Base-by-base conservation (phyloP, 148 eudicot genomes). In the Euryodendron excelsum region DNA sequence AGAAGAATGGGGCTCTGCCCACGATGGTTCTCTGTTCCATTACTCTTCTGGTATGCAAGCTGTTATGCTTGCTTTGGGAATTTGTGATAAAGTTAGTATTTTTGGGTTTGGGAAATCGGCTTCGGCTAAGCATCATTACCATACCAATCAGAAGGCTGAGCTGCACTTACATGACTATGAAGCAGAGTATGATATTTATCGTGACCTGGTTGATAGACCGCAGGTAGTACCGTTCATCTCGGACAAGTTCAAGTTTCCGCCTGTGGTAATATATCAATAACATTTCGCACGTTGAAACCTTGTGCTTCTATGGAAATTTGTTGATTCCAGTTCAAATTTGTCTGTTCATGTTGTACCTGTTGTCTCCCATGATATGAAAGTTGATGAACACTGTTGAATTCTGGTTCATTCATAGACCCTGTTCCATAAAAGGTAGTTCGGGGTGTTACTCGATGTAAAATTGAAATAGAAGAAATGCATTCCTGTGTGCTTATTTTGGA, bases 11-110 rank as follows among this genome's bases (percentile, higher is more conserved):
- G 83, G 69, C 23, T n/a, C 83, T 9, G 83, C 92, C 34, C 93
- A 92, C 58, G 98, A 85, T 9, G 92, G 92, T 2, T 27, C 79
- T 6, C 45, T 84, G 66, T 94, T 94, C 78, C 98, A 94, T 81
- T 92, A 94, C 84, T 94, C 98, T 39, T 94, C 98, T 0, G 98
- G 97, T 45, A 88, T 92, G 94, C 98, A 94, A 73, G 98, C 98
- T 6, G 91, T 94, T 58, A 82, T 87, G 90, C 75, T 94, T 41
- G 93, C 98, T 25, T 41, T 87, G 56, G 97, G 97, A 45, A 77
- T 91, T 45, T 94, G 98, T 80, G 97, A 94, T 7, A 81, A 73
- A 56, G 94, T 94, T 50, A 85, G 93, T 55, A 28, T 94, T 12
- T 94, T 88, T 65, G 98, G 98, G 72, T 94, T 92, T 67, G 98